Evolutionary conservation across 1,284 basidiomycete genomes (phyloP).

Genomic region (Microbotryum silenes-acaulis): DNA sequence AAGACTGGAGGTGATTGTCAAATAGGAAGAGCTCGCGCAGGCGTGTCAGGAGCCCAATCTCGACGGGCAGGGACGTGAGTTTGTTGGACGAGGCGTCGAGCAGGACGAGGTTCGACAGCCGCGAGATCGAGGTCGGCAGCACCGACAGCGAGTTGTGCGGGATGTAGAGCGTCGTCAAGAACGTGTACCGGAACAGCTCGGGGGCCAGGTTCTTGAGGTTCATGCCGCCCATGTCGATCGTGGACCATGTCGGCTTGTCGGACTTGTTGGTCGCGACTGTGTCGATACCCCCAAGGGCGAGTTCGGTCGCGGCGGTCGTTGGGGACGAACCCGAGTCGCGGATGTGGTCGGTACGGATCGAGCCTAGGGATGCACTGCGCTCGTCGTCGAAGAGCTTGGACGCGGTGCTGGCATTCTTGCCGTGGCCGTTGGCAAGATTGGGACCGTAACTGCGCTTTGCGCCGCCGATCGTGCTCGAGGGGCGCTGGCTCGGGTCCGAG

Average conservation of each 20-base stretch:
- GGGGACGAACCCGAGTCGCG: conserved; percentile 35
- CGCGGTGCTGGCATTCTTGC: conserved; percentile 31
- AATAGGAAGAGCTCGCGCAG: conserved; percentile 91
- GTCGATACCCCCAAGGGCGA: background rate
- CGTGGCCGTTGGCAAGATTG: conserved; percentile 40
- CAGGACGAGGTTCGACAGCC: conserved; percentile 75
- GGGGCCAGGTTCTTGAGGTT: conserved; percentile 82
- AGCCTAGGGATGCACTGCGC: conserved; percentile 23
- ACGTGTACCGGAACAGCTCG: conserved; percentile 78
- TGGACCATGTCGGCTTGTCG: conserved; percentile 59
- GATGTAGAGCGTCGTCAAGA: conserved; percentile 91
- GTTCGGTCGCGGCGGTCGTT: background rate
- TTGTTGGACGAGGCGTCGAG: conserved; percentile 90
- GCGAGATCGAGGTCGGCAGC: conserved; percentile 75
- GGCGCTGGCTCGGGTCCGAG: conserved; percentile 42
- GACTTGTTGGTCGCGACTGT: conserved; percentile 26
- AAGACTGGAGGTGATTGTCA: conserved; percentile 79
- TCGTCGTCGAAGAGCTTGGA: conserved; percentile 10
- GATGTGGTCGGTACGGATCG: conserved; percentile 30
- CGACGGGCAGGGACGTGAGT: conserved; percentile 68
- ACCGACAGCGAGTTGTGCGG: conserved; percentile 85
- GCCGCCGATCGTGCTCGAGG: conserved; percentile 35
- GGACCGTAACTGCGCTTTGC: conserved; percentile 25
- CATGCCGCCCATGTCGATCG: conserved; percentile 93
- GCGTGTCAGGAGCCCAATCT: conserved; percentile 82